Evolutionary conservation across 148 eudicot species (phyloP), one percentile per base, ranked within the genome.

Genomic region (Vaccinium macrocarpon): DNA sequence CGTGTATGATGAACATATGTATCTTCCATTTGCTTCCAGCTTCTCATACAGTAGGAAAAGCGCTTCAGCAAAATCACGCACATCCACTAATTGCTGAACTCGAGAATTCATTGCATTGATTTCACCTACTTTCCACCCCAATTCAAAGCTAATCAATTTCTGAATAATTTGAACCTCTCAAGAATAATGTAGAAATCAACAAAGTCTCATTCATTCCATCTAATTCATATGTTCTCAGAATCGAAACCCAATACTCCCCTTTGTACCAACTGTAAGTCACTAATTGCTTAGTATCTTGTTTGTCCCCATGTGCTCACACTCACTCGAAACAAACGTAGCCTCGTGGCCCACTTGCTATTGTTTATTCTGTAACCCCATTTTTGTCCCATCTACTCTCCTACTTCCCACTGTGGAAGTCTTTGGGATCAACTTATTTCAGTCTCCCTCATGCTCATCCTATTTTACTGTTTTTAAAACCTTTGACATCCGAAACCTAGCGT

Each of bases 1-100:
- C 10, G 2, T 73, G 87, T 91, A 90, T 49, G 94, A 64, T 4
- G 90, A 81, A 86, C 98, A n/a, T 55, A 56, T 51, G 9, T 71
- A 23, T 27, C 52, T 35, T 53, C 86, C 86, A 52, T 64, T 51
- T 6, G 86, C 72, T 50, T 66, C 82, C n/a, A 82, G 82, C 46
- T 78, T 84, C 21, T 84, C 86, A 27, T 84, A 78, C 13, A 48
- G 82, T 6, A 84, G 70, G 21, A 84, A 64, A 66, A 64, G 27
- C 6, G 82, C 86, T 78, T 73, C 72, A 4, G 80, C 72, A 4
- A 42, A 35, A 35, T 79, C 46, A 59, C 72, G 23, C 53, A 59
- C 76, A 6, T 62, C 85, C 23, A 83, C 76, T 15, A 48, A 6
- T 13, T 11, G 25, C 23, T 35, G 21, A 49, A 38, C 82, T 18